phyloP scores from a whole-genome alignment of 129 eudicot species.

The Daucus carota region DNA sequence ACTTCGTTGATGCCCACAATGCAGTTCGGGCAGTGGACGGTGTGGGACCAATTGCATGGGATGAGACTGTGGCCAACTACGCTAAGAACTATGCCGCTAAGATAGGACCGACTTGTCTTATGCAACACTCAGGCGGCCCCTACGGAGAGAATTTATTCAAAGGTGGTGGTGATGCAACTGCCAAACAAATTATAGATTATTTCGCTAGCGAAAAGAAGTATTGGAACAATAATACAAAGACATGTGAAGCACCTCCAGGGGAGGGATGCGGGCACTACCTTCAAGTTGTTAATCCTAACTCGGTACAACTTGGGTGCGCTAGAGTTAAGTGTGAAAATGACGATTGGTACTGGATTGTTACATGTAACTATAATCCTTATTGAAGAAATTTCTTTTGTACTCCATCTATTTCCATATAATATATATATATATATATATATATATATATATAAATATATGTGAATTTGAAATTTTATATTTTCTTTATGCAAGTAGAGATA shows the following conservation, averaged over 20 bases:
- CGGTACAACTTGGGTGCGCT: conserved; percentile 38
- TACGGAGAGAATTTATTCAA: conserved; percentile 36
- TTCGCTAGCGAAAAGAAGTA: conserved; percentile 45
- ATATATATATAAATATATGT: too few relatives aligned
- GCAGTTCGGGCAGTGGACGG: conserved; percentile 37
- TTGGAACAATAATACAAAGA: conserved; percentile 29
- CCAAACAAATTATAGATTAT: conserved; percentile 19
- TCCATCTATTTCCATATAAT: too few relatives aligned
- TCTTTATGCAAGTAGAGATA: too few relatives aligned
- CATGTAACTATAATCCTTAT: neutral
- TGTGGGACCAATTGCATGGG: conserved; percentile 39
- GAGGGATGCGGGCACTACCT: conserved; percentile 41
- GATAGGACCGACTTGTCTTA: conserved; percentile 17
- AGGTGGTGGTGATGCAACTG: conserved; percentile 13
- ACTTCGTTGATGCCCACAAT: conserved; percentile 41
- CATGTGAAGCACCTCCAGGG: conserved; percentile 15
- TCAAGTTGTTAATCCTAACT: conserved; percentile 43
- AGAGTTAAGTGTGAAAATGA: conserved; percentile 28
- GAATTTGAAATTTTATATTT: too few relatives aligned
- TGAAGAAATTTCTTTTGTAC: too few relatives aligned
- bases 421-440: too few relatives aligned
- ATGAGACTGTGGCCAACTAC: conserved; percentile 29
- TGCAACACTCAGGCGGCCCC: conserved; percentile 34
- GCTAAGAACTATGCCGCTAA: conserved; percentile 32
- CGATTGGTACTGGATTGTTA: conserved; percentile 9